These are phyloP conservation scores for Blepharisma japonicum DNA, from an alignment of 73 alveolate genomes.

Conservation along the genomic window DNA sequence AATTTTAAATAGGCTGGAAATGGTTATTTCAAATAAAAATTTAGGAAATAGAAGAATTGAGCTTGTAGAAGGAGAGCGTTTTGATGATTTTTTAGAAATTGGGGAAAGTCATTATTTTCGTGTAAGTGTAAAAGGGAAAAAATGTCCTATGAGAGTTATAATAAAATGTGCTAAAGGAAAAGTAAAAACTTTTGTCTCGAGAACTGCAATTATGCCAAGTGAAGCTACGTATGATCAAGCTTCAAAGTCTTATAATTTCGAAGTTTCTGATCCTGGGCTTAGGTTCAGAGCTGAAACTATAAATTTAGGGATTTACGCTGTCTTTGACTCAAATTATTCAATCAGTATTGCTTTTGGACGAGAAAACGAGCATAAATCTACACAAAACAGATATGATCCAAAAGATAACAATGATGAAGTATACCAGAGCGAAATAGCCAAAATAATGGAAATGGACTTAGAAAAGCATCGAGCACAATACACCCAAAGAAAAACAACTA, in stretches of 20 bases:
- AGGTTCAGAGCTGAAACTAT: conserved; percentile 12
- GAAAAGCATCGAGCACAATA: too few species aligned
- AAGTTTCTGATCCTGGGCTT: not conserved
- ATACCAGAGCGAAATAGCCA: too few species aligned
- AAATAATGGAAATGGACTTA: too few species aligned
- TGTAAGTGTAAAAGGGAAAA: conserved; percentile 8
- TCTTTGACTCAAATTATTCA: too few species aligned
- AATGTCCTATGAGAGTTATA: not conserved
- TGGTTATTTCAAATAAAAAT: conserved; percentile 11
- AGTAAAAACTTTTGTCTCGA: not conserved
- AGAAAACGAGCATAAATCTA: too few species aligned
- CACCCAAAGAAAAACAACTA: too few species aligned
- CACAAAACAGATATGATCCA: too few species aligned
- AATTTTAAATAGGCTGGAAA: conserved; percentile 13
- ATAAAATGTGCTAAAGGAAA: not conserved
- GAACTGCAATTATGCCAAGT: not conserved
- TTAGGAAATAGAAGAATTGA: not conserved
- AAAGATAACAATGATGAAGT: too few species aligned
- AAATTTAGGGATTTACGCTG: too few species aligned
- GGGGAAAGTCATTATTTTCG: conserved; percentile 22
- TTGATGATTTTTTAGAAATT: not conserved
- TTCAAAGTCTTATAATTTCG: not conserved
- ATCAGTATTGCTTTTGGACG: too few species aligned
- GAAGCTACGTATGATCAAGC: not conserved
- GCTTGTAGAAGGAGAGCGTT: not conserved